A percentile compares a stretch with the other conserved stretches of the same genome.
Conservation (phyloP, 805 yeast genomes). For the Zygotorulaspora florentina region DNA sequence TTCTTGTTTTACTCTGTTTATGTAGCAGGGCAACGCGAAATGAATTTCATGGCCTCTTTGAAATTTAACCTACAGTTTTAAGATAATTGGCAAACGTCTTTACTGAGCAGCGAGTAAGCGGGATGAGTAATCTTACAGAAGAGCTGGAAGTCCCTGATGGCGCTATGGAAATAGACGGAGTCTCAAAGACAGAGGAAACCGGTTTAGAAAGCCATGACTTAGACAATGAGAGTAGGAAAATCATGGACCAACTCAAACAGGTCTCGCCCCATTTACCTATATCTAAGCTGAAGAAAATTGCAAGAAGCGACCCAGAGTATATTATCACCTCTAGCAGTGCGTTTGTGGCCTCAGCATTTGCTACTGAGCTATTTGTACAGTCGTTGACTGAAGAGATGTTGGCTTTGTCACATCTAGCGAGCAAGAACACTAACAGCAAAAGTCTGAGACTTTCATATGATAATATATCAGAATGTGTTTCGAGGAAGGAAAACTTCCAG, state of each 20-base stretch:
- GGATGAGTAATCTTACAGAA: too few relatives aligned
- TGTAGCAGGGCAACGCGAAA: too few relatives aligned
- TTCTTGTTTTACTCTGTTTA: too few relatives aligned
- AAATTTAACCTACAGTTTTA: too few relatives aligned
- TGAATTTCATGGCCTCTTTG: too few relatives aligned
- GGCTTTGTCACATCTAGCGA: constrained; percentile 20
- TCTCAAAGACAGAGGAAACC: neutral
- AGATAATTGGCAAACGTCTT: too few relatives aligned
- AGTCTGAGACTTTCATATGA: constrained; percentile 23
- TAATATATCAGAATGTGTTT: constrained; percentile 20
- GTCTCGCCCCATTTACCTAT: constrained; percentile 22
- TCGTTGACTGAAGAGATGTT: constrained; percentile 26
- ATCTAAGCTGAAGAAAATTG: constrained; percentile 26
- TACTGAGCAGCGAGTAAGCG: too few relatives aligned
- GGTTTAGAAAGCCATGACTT: neutral
- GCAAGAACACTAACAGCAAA: constrained; percentile 13
- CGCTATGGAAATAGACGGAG: neutral
- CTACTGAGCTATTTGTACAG: constrained; percentile 27
- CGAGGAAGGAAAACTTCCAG: constrained; percentile 19
- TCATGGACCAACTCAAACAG: constrained; percentile 7
- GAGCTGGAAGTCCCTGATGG: neutral
- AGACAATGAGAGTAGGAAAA: neutral
- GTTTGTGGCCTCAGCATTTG: constrained; percentile 25
- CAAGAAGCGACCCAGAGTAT: constrained; percentile 25
- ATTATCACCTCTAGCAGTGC: constrained; percentile 25